Evolutionary conservation across 2,329 filamentous ascomycete species (phyloP), one percentile per base, ranked within the genome.

Genomic region (Beauveria sp.): DNA sequence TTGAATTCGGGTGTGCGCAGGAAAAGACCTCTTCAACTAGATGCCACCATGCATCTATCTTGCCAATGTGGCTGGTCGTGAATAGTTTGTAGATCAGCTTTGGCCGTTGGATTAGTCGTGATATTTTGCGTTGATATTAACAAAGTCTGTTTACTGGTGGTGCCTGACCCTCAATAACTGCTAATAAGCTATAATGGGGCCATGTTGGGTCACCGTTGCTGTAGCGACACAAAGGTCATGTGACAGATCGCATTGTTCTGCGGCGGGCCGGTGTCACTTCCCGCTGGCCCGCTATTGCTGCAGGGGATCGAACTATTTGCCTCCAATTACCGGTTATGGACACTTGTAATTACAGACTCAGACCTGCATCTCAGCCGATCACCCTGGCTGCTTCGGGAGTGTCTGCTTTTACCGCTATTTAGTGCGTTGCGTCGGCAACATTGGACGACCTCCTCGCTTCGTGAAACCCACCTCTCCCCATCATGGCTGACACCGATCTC

Each of bases 401-500:
- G 8, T n/a, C 20, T 40, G n/a, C n/a, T 12, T 16, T 20, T 49
- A 42, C 4, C 20, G 47, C 34, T 55, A 30, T 62, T 43, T 51
- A 22, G 46, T 60, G 52, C 49, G 16, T 28, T 14, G 5, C 22
- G 24, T 40, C 26, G 26, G 20, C 58, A 28, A 52, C 26, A 45
- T 60, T 45, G 24, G 24, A 60, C 49, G 40, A n/a, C 20, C n/a
- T 20, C 3, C 28, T 45, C 38, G 47, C 24, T 26, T 18, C 24
- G 24, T 26, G 12, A 34, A 46, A 43, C 42, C 46, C 43, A 46
- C 40, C 22, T 16, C 22, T 63, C 65, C 50, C 63, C 64, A 65
- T 47, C 63, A 77, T 77, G 75, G 71, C 70, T n/a, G 72, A 77
- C 61, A 66, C 71, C 10, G 70, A 72, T 57, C 69, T 80, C 53